phyloP scores from a whole-genome alignment of 2,329 filamentous ascomycete genomes.

The Claviceps sp. region DNA sequence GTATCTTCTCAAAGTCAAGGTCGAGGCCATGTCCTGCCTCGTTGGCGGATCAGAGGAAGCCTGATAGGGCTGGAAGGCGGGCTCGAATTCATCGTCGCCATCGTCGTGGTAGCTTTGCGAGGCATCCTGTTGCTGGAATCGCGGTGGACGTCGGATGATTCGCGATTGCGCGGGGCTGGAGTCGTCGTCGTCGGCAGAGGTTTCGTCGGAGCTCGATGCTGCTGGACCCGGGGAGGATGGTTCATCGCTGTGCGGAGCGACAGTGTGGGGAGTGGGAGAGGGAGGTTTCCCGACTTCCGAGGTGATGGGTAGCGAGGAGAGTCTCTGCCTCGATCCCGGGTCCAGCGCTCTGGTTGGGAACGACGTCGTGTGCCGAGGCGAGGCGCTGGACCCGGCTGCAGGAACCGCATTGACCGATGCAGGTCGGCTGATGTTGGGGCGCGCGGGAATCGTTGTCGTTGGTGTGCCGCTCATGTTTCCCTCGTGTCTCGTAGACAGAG shows the following conservation, averaged over 20 bases:
- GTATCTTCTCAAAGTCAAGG: constrained; percentile 38
- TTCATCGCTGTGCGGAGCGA: constrained; percentile 10
- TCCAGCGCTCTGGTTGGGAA: constrained; percentile 16
- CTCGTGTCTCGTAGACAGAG: constrained; percentile 42
- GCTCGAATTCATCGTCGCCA: constrained; percentile 43
- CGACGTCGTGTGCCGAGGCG: constrained; percentile 9
- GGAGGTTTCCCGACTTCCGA: constrained; percentile 13
- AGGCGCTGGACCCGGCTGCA: constrained; percentile 21
- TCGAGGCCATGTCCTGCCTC: constrained; percentile 37
- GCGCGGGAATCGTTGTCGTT: constrained; percentile 27
- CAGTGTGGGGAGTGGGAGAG: constrained; percentile 11
- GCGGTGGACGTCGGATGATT: constrained; percentile 46
- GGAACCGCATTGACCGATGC: constrained; percentile 33
- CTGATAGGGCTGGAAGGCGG: constrained; percentile 40
- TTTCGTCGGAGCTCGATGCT: constrained; percentile 25
- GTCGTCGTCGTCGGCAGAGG: constrained; percentile 33
- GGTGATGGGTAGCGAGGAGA: constrained; percentile 32
- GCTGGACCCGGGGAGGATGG: constrained; percentile 22
- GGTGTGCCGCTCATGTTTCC: constrained; percentile 29
- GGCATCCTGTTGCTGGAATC: constrained; percentile 30
- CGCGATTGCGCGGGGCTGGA: constrained; percentile 44
- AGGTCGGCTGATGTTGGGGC: constrained; percentile 33
- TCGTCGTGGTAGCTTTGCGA: constrained; percentile 29
- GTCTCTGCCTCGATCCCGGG: constrained; percentile 20
- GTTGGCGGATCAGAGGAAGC: constrained; percentile 19